phyloP scores from a whole-genome alignment of 176 grass and related monocot species.

The Thalia dealbata region DNA sequence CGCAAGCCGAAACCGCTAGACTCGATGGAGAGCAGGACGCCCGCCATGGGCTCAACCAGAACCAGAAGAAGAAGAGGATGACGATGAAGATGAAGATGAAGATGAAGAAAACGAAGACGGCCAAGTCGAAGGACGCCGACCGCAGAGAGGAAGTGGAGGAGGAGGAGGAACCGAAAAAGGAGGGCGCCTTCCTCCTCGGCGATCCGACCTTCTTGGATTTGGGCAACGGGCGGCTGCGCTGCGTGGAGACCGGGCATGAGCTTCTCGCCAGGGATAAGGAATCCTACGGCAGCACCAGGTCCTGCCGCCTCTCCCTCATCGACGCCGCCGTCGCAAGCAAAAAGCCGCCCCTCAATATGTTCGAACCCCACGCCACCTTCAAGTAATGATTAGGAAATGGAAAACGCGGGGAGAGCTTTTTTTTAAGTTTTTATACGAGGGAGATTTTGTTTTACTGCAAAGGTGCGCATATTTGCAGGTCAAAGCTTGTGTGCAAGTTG shows the following conservation, averaged over 20 bases:
- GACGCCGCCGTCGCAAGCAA: conserved; percentile 48
- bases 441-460: background rate
- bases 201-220: conserved; percentile 66
- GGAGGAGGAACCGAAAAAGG: conserved; percentile 27
- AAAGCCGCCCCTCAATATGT: conserved; percentile 77
- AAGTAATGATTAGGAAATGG: conserved; percentile 28
- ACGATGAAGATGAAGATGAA: background rate
- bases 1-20: background rate
- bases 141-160: too few relatives aligned
- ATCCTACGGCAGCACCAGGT: conserved; percentile 44
- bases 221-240: conserved; percentile 55
- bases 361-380: conserved; percentile 57
- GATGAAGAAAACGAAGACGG: background rate
- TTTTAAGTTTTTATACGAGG: too few relatives aligned
- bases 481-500: conserved; percentile 69
- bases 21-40: background rate
- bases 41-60: background rate
- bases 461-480: conserved; percentile 20
- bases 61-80: background rate
- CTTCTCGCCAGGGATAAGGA: conserved; percentile 73
- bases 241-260: conserved; percentile 76
- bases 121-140: background rate
- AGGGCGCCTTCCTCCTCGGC: conserved; percentile 74
- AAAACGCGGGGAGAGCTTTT: too few relatives aligned
- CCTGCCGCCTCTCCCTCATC: conserved; percentile 76